Evolutionary conservation across 2,329 filamentous ascomycete species (phyloP).

Genomic region (Curvularia verruculosa): DNA sequence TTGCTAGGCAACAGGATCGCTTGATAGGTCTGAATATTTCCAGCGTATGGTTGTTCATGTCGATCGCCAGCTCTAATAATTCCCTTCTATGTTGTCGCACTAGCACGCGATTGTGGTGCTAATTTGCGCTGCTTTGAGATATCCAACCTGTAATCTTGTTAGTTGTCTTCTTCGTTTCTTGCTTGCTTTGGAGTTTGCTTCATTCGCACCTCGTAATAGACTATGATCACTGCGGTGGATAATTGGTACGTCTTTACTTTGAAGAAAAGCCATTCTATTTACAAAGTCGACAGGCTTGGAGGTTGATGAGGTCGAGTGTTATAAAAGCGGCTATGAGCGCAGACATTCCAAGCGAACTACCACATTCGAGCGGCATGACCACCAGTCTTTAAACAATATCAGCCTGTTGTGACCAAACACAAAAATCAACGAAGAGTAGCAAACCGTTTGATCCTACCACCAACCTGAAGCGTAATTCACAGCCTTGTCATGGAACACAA

Average conservation of each 20-base stretch:
- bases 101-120: not conserved
- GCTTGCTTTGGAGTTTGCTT: not conserved
- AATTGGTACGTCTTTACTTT: too few relatives aligned
- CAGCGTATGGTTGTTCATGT: not conserved
- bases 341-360: conserved; percentile 22
- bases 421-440: not conserved
- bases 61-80: not conserved
- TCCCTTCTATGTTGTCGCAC: not conserved
- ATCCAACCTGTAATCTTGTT: not conserved
- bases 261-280: too few relatives aligned
- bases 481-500: conserved; percentile 7
- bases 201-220: not conserved
- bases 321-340: conserved; percentile 26
- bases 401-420: not conserved
- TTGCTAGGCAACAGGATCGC: not conserved
- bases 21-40: not conserved
- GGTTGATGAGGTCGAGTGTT: conserved; percentile 23
- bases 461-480: conserved; percentile 8
- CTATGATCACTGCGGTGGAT: not conserved
- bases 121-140: conserved; percentile 4
- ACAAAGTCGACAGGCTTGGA: conserved; percentile 9
- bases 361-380: conserved; percentile 25
- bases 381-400: conserved; percentile 21
- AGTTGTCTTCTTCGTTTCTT: not conserved
- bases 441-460: not conserved